Evolutionary conservation across 1,284 basidiomycete species (phyloP).

Genomic region (Pseudozyma thailandica): DNA sequence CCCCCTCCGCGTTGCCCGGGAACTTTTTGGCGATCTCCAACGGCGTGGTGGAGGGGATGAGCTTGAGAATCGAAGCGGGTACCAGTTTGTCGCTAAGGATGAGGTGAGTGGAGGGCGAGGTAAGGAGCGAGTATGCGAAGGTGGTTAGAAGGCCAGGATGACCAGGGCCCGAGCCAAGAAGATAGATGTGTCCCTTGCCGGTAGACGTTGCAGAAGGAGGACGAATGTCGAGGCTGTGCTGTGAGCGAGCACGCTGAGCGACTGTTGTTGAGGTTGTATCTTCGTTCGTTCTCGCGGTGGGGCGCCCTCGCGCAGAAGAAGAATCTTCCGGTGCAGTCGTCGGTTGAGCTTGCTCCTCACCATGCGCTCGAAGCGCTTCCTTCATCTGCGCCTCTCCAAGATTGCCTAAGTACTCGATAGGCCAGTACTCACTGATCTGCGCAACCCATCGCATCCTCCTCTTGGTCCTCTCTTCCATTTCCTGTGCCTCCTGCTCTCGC

Average conservation of each 20-base stretch:
- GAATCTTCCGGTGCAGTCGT: background rate
- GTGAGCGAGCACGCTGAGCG: constrained; percentile 41
- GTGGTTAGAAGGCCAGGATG: constrained; percentile 90
- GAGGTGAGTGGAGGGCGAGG: constrained; percentile 77
- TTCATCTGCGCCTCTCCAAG: constrained; percentile 79
- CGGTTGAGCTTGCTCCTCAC: constrained; percentile 14
- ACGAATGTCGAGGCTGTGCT: constrained; percentile 53
- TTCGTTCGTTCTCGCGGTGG: constrained; percentile 1
- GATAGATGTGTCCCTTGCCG: constrained; percentile 70
- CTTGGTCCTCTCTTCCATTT: constrained; percentile 51
- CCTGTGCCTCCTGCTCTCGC: constrained; percentile 25
- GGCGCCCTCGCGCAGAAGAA: constrained; percentile 1
- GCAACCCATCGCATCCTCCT: constrained; percentile 69
- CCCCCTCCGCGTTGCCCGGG: constrained; percentile 94
- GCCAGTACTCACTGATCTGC: constrained; percentile 80
- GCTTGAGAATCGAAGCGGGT: constrained; percentile 82
- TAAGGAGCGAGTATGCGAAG: constrained; percentile 83
- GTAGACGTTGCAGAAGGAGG: constrained; percentile 22
- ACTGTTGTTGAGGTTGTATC: background rate
- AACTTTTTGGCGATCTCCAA: constrained; percentile 91
- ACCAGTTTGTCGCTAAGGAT: constrained; percentile 98
- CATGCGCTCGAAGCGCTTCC: constrained; percentile 61
- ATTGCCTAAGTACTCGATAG: constrained; percentile 78
- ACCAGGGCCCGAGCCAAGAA: constrained; percentile 93
- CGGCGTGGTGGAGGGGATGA: constrained; percentile 78